Evolutionary conservation across 768 basidiomycete genomes (phyloP).

Genomic region (Boletus edulis): DNA sequence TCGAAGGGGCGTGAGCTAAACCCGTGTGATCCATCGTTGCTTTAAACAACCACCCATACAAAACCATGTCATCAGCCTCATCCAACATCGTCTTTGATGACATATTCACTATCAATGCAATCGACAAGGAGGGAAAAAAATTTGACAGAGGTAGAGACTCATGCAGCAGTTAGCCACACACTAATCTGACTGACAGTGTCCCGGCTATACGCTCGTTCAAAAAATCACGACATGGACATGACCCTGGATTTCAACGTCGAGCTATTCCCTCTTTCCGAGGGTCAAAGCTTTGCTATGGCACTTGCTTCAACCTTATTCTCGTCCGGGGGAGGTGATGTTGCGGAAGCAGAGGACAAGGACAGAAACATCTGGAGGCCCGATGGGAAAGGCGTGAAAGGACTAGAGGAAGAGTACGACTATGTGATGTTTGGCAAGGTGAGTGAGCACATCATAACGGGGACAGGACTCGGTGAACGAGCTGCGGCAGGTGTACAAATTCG

Average conservation of each 20-base stretch:
- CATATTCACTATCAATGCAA: conserved; percentile 80
- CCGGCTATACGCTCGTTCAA: conserved; percentile 83
- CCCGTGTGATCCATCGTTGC: too few relatives aligned
- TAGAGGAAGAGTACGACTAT: conserved; percentile 97
- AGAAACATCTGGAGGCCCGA: conserved; percentile 83
- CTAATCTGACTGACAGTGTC: conserved; percentile 60
- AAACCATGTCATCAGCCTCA: conserved; percentile 50
- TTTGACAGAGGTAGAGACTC: conserved; percentile 85
- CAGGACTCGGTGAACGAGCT: conserved; percentile 7
- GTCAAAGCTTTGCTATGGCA: conserved; percentile 79
- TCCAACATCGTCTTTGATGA: conserved; percentile 91
- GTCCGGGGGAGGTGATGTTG: conserved; percentile 48
- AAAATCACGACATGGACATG: conserved; percentile 90
- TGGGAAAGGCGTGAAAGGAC: conserved; percentile 71
- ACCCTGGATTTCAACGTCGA: conserved; percentile 95
- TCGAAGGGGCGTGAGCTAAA: too few relatives aligned
- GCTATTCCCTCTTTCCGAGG: conserved; percentile 69
- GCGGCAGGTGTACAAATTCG: conserved; percentile 91
- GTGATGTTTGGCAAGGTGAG: conserved; percentile 99
- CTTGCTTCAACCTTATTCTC: conserved; percentile 78
- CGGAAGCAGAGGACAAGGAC: conserved; percentile 67
- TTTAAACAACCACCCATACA: background rate
- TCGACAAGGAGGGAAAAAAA: conserved; percentile 93
- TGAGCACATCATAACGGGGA: conserved; percentile 27
- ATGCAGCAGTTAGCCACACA: background rate